These are phyloP conservation scores for Geum urbanum DNA, from an alignment of 306 rosid genomes.

Conservation along the genomic window DNA sequence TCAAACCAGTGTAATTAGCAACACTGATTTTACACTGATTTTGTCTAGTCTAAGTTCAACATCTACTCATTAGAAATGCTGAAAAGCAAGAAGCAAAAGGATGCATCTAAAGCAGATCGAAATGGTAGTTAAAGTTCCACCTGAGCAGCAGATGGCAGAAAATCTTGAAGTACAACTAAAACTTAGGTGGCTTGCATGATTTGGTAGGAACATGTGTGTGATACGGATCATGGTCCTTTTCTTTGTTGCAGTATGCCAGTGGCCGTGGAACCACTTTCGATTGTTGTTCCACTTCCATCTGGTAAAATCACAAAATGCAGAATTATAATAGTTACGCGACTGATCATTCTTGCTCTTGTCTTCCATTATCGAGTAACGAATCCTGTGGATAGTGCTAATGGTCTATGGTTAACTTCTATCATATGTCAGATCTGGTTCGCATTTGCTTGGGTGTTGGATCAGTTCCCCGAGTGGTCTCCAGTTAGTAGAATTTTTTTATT, in stretches of 20 bases:
- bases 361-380: conserved; percentile 88
- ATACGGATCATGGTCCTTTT: conserved; percentile 18
- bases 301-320: conserved; percentile 71
- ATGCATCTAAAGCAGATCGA: conserved; percentile 44
- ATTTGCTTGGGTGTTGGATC: conserved; percentile 93
- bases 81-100: conserved; percentile 81
- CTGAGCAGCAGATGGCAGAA: conserved; percentile 78
- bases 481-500: too few relatives aligned
- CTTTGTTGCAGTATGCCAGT: conserved; percentile 60
- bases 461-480: conserved; percentile 98
- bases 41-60: too few relatives aligned
- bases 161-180: conserved; percentile 46
- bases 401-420: conserved; percentile 91
- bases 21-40: too few relatives aligned
- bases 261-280: conserved; percentile 59
- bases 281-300: conserved; percentile 53
- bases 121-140: conserved; percentile 55
- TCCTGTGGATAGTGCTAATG: conserved; percentile 93
- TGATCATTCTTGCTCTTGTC: conserved; percentile 76
- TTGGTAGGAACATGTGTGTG: background rate
- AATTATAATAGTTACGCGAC: conserved; percentile 51
- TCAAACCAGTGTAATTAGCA: too few relatives aligned
- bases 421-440: conserved; percentile 99
- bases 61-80: too few relatives aligned
- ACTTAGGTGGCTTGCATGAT: background rate